Evolutionary conservation across 768 basidiomycete genomes (phyloP).

Genomic region (Butyriboletus loyo): DNA sequence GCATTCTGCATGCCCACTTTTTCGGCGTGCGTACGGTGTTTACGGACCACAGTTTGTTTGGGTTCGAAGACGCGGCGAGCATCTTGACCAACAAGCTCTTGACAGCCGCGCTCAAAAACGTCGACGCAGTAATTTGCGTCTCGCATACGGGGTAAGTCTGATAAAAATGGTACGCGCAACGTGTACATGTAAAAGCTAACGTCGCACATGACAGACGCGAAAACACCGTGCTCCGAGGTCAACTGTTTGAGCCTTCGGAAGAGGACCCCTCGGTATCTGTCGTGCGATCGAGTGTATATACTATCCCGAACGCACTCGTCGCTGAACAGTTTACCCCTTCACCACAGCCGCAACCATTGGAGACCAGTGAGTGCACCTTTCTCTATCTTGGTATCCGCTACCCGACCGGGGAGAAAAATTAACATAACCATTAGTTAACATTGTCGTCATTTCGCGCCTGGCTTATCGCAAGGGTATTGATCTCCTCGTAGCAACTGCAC

Average conservation of each 20-base stretch:
- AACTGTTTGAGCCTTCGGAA: constrained; percentile 57
- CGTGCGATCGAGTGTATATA: constrained; percentile 67
- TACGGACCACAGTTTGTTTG: constrained; percentile 96
- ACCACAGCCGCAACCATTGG: constrained; percentile 39
- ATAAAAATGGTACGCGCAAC: neutral
- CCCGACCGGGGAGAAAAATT: neutral
- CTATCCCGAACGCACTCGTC: constrained; percentile 91
- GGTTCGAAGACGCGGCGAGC: constrained; percentile 95
- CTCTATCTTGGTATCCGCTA: no score
- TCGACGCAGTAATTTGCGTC: constrained; percentile 94
- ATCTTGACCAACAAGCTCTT: constrained; percentile 97
- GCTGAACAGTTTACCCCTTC: constrained; percentile 82
- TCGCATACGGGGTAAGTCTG: constrained; percentile 85
- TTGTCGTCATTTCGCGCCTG: constrained; percentile 85
- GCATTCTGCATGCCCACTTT: constrained; percentile 82
- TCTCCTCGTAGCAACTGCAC: constrained; percentile 88
- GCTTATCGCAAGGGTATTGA: constrained; percentile 97
- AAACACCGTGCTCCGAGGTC: constrained; percentile 88
- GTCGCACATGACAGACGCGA: constrained; percentile 64
- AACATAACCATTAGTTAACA: constrained; percentile 61
- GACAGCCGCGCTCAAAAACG: constrained; percentile 80
- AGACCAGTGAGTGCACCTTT: constrained; percentile 47
- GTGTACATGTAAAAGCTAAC: neutral
- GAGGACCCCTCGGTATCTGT: constrained; percentile 42
- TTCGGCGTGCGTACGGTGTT: constrained; percentile 90